Base-by-base conservation (phyloP, 768 basidiomycete species). In the Floccularia luteovirens region DNA sequence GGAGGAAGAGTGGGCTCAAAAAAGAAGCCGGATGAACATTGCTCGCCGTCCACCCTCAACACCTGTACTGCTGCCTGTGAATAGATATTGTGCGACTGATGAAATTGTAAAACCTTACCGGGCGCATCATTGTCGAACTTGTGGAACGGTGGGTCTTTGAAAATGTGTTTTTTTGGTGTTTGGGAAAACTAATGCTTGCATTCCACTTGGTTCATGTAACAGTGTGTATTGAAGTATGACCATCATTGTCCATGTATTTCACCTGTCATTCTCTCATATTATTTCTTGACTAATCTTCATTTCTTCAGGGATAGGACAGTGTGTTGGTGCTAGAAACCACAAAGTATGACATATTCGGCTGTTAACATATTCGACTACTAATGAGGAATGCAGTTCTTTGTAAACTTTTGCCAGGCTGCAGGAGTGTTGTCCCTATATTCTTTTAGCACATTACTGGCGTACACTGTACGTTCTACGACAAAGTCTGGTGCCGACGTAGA, bases 321-420 rank as follows among this genome's bases (percentile, higher is more conserved):
- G 92, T 48, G 89, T 96, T 14, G 92, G 92, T 8, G 92, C 90
- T 37, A 75, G 77, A 27, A 97, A 97, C 54, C 86, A 93, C 48
- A 91, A 90, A 61, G 88, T 84, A 43, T 14, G 41, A 11, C 42
- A 13, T 21, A 31, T 28, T 32, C 33, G 16, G 1, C 8, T 8
- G 8, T 28, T 28, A 8, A 28, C 14, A 8, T 20, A 34, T 36
- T 27, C n/a, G 28, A 45, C 31, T 49, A 36, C 44, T 23, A 11
- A 11, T n/a, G 3, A 12, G 8, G 14, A 10, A 12, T 27, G 12
- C 39, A 89, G 82, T 92, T 87, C 62, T 96, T 97, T 58, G 50
- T 92, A 39, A 85, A 82, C 51, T 93, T 94, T 57, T 66, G 77
- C 10, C 61, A 75, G 50, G 86, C 88, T 65, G 67, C 69, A 0